Base-by-base conservation (phyloP, 352 stramenopile species). In the Globisporangium mamillatum region DNA sequence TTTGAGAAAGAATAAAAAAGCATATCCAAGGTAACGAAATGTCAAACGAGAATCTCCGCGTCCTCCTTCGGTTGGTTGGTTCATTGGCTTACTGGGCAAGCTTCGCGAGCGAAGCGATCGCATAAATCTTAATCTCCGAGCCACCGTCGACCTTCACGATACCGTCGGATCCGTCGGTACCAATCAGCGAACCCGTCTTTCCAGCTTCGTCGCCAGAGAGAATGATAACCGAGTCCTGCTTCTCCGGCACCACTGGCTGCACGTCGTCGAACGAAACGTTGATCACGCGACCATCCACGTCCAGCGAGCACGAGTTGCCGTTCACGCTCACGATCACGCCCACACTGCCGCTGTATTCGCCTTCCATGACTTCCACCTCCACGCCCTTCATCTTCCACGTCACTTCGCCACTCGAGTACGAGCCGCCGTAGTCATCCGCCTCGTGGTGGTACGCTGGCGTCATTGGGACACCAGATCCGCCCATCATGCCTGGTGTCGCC, bases 81-180 rank as follows among this genome's bases (percentile, higher is more conserved):
- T 50, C 41, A 50, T 61, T 32, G 25, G 29, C 50, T 90, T 88
- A 92, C 78, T 94, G 84, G 46, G 81, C 85, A 60, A 95, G 79
- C 79, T 96, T 96, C 16, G 87, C 89, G 63, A 96, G 74, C 66
- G 81, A 86, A 36, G 83, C 84, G 60, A 95, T 83, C 25, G 86
- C 80, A 72, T 92, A 96, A 78, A 95, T 94, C 76, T 96, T 96
- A 77, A 96, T 96, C 76, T 96, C 89, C 32, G 88, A 93, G 63
- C 84, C 84, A 60, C 85, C 86, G 60, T 96, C 89, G 20, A 96
- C 86, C 80, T 96, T 96, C 56, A 96, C 89, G 67, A 96, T 96
- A 71, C 89, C 89, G 59, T 96, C 89, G 24, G 87, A 84, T 16
- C 78, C 80, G 73, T 96, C 87, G n/a, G 88, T 93, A 76, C 89